Conservation (phyloP, 2,329 filamentous ascomycete genomes). For the Diaporthe ampelina region DNA sequence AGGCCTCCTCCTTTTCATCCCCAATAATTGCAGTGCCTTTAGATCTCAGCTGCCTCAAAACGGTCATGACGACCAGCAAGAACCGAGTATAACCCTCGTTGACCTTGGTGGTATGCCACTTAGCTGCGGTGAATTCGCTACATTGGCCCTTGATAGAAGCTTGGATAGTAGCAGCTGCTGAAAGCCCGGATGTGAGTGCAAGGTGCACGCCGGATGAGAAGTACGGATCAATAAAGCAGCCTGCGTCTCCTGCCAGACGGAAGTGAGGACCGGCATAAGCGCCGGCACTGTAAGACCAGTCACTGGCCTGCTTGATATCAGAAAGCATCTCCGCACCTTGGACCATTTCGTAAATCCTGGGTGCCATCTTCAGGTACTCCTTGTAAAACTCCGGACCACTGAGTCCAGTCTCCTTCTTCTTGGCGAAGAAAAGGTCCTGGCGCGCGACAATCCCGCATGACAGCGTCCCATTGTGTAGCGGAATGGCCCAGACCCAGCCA, state of each 20-base stretch:
- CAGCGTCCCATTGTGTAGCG: constrained; percentile 60
- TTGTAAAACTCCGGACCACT: neutral
- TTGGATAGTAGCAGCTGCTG: constrained; percentile 60
- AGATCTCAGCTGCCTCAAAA: neutral
- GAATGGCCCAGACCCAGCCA: constrained; percentile 66
- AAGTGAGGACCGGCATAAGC: constrained; percentile 55
- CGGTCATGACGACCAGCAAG: constrained; percentile 56
- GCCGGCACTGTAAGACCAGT: constrained; percentile 61
- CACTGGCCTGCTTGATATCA: constrained; percentile 57
- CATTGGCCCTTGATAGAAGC: constrained; percentile 55
- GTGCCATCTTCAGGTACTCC: constrained; percentile 20
- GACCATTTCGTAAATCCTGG: neutral
- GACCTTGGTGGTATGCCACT: constrained; percentile 60
- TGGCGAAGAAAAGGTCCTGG: constrained; percentile 52
- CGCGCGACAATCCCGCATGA: constrained; percentile 60
- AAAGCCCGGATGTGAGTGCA: constrained; percentile 58
- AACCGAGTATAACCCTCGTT: constrained; percentile 62
- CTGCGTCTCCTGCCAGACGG: constrained; percentile 61
- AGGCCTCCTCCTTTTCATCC: neutral
- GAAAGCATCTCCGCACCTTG: constrained; percentile 30
- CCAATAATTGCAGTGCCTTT: neutral
- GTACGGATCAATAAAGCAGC: constrained; percentile 63
- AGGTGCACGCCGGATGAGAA: constrained; percentile 65
- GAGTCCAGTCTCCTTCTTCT: constrained; percentile 49
- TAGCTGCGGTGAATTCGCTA: constrained; percentile 52